Evolutionary conservation across 495 filamentous ascomycete genomes (phyloP).

Genomic region (Penicillium bovifimosum): DNA sequence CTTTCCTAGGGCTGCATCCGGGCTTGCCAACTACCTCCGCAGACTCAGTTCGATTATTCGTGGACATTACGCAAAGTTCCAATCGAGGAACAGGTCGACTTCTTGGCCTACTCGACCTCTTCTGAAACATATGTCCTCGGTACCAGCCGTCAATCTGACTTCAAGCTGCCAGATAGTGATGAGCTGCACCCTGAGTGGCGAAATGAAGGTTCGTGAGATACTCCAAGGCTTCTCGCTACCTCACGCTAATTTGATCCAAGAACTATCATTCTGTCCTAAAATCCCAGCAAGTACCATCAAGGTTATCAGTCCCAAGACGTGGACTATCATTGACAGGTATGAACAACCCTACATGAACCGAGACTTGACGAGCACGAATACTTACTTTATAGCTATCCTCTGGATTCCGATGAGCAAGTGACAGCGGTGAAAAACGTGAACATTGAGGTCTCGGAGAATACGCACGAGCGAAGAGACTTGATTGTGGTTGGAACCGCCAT

Average conservation of each 20-base stretch:
- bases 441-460: slow-evolving; percentile 84
- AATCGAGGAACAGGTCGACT: slow-evolving; percentile 64
- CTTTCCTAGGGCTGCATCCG: slow-evolving; percentile 52
- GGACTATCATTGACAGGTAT: slow-evolving; percentile 70
- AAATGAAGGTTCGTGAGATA: slow-evolving; percentile 49
- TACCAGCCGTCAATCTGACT: slow-evolving; percentile 59
- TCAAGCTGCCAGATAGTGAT: slow-evolving; percentile 77
- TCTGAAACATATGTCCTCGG: slow-evolving; percentile 72
- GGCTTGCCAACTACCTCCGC: slow-evolving; percentile 59
- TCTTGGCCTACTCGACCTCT: slow-evolving; percentile 67
- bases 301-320: slow-evolving; percentile 67
- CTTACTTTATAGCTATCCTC: slow-evolving; percentile 30
- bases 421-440: slow-evolving; percentile 77
- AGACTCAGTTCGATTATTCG: slow-evolving; percentile 62
- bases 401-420: slow-evolving; percentile 69
- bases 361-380: not conserved
- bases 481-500: slow-evolving; percentile 82
- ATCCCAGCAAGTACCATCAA: slow-evolving; percentile 64
- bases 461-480: slow-evolving; percentile 74
- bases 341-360: not conserved
- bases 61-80: slow-evolving; percentile 65
- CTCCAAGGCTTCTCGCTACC: no score
- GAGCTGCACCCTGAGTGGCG: slow-evolving; percentile 77
- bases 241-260: slow-evolving; percentile 27
- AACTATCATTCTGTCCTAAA: slow-evolving; percentile 57